Percentiles rank a stretch among this genome's conserved stretches.
These are phyloP conservation scores for Saraca asoca DNA, from an alignment of 331 rosid species.

Conservation along the genomic window DNA sequence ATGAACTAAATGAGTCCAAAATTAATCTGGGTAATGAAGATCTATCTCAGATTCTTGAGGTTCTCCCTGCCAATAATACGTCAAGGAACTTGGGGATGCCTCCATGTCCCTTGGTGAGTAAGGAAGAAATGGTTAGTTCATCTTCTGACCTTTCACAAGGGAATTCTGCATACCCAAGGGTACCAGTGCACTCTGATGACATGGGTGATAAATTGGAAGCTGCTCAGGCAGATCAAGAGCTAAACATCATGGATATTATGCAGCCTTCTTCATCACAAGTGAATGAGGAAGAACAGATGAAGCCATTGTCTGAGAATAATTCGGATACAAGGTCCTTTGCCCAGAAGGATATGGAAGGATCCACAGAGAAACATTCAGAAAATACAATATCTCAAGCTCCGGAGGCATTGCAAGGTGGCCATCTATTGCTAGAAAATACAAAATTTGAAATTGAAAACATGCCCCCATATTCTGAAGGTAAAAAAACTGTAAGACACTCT, in stretches of 20 bases:
- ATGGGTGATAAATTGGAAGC: constrained; percentile 37
- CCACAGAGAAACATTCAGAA: constrained; percentile 27
- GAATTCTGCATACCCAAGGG: constrained; percentile 17
- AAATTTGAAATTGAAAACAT: constrained; percentile 4
- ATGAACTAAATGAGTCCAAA: constrained; percentile 27
- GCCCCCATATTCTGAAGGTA: constrained; percentile 22
- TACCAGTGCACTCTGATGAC: constrained; percentile 27
- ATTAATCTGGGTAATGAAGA: neutral
- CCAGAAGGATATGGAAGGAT: constrained; percentile 26
- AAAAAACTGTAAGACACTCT: constrained; percentile 24
- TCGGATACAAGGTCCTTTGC: constrained; percentile 24
- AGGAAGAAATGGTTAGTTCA: constrained; percentile 32
- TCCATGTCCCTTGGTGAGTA: constrained; percentile 31
- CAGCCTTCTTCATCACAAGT: constrained; percentile 30
- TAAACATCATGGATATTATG: constrained; percentile 29
- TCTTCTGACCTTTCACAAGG: constrained; percentile 37
- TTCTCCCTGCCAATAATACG: constrained; percentile 31
- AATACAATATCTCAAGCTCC: too few relatives aligned
- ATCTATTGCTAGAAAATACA: constrained; percentile 26
- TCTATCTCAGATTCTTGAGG: constrained; percentile 33
- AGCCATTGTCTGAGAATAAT: constrained; percentile 28
- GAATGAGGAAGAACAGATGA: constrained; percentile 33
- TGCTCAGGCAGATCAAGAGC: constrained; percentile 27
- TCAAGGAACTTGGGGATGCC: constrained; percentile 23
- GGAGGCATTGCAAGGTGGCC: constrained; percentile 18